Base-by-base conservation (phyloP, 768 basidiomycete genomes). In the Rhizopogon rudus region DNA sequence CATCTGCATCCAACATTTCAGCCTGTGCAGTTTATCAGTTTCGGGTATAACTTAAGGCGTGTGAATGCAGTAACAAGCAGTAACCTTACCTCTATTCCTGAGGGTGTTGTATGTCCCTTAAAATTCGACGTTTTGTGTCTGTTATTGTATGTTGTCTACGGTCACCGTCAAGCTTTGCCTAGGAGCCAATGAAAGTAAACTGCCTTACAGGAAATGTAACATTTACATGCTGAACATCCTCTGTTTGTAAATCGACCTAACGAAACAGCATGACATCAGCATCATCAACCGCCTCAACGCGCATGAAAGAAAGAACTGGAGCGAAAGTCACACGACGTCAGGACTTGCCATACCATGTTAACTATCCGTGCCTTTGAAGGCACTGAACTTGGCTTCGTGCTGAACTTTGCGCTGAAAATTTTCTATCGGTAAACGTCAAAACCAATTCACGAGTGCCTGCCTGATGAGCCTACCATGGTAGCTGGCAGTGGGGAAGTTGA, bases 1-100 rank as follows among this genome's bases (percentile, higher is more conserved):
- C 69, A 50, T 78, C 73, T 5, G 62, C 61, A n/a, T 69, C 69
- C 8, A 76, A 64, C 64, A 70, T 69, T 40, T 69, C 44, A 35
- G 53, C 53, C 54, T 52, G 44, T 9, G 42, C 0, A 25, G 25
- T 10, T 14, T 12, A 17, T 54, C 22, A 57, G 9, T 17, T 20
- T 31, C 2, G 40, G 10, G 2, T 10, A 52, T 35, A 6, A 39
- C 60, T 58, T 43, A 54, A 41, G 13, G 35, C 12, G 4, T 13
- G 35, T 35, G 31, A 31, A 9, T 31, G 31, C 31, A 33, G 9
- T 9, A 25, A 25, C 25, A 25, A 2, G 31, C 8, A 33, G 31
- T 33, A 33, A 3, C 25, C 28, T 22, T 40, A 46, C 14, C 50
- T 42, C 2, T 10, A 20, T 1, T 46, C n/a, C 52, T 17, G 50